These are phyloP conservation scores for Sporothrix globosa DNA, from an alignment of 2,329 filamentous ascomycete genomes.

Conservation along the genomic window DNA sequence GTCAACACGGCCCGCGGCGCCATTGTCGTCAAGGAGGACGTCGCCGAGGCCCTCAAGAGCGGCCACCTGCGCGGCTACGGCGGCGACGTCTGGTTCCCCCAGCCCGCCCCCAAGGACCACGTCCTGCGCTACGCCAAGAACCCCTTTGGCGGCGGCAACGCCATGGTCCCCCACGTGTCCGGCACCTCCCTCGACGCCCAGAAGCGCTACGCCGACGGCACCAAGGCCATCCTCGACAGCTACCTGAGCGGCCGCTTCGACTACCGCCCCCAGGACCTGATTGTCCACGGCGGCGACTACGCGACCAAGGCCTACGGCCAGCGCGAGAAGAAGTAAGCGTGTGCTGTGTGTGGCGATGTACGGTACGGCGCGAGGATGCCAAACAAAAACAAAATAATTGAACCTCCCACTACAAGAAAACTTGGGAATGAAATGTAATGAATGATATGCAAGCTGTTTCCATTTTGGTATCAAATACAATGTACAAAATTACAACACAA, in stretches of 20 bases:
- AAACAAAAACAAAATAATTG: background rate
- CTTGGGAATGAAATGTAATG: slow-evolving; percentile 22
- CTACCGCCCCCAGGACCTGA: slow-evolving; percentile 88
- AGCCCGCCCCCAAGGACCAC: slow-evolving; percentile 93
- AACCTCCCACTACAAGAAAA: slow-evolving; percentile 9
- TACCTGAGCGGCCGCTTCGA: slow-evolving; percentile 88
- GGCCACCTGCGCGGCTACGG: slow-evolving; percentile 91
- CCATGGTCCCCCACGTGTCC: slow-evolving; percentile 99
- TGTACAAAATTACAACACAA: background rate
- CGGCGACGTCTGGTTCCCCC: slow-evolving; percentile 94
- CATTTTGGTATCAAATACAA: slow-evolving; percentile 15
- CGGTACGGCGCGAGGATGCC: background rate
- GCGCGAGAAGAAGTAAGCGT: slow-evolving; percentile 55
- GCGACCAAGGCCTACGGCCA: slow-evolving; percentile 93
- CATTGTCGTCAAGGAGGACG: slow-evolving; percentile 99
- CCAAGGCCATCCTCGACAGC: slow-evolving; percentile 85
- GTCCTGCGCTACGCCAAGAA: slow-evolving; percentile 89
- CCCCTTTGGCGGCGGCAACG: slow-evolving; percentile 95
- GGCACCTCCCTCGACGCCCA: slow-evolving; percentile 98
- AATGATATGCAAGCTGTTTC: slow-evolving; percentile 14
- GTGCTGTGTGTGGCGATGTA: background rate
- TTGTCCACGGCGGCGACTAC: slow-evolving; percentile 87
- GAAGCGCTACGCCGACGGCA: slow-evolving; percentile 84
- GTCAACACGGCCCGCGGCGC: slow-evolving; percentile 98
- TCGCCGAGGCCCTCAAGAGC: slow-evolving; percentile 86